Conservation (phyloP, 208 protist species). For the Acanthamoeba triangularis region DNA sequence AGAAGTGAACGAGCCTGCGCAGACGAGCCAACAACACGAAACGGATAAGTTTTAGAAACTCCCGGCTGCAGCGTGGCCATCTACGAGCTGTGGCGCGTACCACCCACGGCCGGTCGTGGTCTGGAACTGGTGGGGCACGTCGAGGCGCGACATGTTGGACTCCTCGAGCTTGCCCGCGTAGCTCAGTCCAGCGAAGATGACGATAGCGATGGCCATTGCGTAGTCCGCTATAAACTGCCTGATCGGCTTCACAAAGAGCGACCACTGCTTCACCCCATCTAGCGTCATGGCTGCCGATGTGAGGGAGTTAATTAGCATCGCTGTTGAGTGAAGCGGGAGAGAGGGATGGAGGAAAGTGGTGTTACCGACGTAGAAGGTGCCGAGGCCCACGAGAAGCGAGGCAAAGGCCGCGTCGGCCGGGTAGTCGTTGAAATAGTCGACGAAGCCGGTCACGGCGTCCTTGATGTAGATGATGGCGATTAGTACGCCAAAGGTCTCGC, state of each 20-base stretch:
- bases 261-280: background rate
- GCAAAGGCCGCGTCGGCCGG: slow-evolving; percentile 11
- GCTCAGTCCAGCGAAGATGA: slow-evolving; percentile 74
- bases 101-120: background rate
- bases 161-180: slow-evolving; percentile 16
- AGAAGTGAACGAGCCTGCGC: slow-evolving; percentile 65
- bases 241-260: background rate
- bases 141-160: slow-evolving; percentile 37
- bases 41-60: too few species aligned
- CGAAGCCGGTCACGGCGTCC: slow-evolving; percentile 73
- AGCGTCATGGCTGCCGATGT: slow-evolving; percentile 7
- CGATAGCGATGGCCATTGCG: slow-evolving; percentile 76
- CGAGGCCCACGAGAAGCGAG: slow-evolving; percentile 63
- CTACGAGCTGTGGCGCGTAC: background rate
- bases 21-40: too few species aligned
- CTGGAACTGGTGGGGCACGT: slow-evolving; percentile 55
- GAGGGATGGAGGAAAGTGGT: background rate
- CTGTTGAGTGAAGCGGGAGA: too few species aligned
- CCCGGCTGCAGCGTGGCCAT: background rate
- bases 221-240: slow-evolving; percentile 79
- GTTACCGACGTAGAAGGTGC: slow-evolving; percentile 63
- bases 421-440: slow-evolving; percentile 73
- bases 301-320: too few species aligned
- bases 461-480: slow-evolving; percentile 83
- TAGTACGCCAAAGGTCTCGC: slow-evolving; percentile 82